Percentiles rank a stretch among this genome's conserved stretches.
Conservation (phyloP, 116 monocot genomes). For the Phalaenopsis hybrid region DNA sequence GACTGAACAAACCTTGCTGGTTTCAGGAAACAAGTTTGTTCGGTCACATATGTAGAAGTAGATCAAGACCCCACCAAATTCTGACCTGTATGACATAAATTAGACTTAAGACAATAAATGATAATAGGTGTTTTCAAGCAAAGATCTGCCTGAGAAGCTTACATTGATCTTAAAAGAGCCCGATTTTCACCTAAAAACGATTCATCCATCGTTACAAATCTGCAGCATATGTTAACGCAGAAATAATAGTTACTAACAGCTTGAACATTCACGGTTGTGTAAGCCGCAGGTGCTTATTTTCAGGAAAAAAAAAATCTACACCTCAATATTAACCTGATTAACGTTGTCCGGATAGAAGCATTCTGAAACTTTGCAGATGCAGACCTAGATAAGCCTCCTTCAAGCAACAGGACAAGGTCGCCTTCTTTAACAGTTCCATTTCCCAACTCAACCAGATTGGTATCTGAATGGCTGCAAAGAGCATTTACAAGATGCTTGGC, state of each 20-base stretch:
- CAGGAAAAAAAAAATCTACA: background rate
- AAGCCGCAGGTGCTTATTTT: background rate
- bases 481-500: background rate
- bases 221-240: slow-evolving; percentile 13
- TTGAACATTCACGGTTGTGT: background rate
- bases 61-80: slow-evolving; percentile 64
- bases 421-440: slow-evolving; percentile 62
- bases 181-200: slow-evolving; percentile 82
- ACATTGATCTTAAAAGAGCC: slow-evolving; percentile 66
- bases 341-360: slow-evolving; percentile 45
- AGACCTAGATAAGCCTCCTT: slow-evolving; percentile 71
- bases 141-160: slow-evolving; percentile 16
- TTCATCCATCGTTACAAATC: slow-evolving; percentile 93
- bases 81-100: slow-evolving; percentile 55
- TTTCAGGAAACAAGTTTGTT: slow-evolving; percentile 69
- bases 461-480: slow-evolving; percentile 76
- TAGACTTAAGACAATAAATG: background rate
- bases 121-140: background rate
- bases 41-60: slow-evolving; percentile 93
- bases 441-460: slow-evolving; percentile 62
- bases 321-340: slow-evolving; percentile 49
- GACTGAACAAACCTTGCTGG: slow-evolving; percentile 52
- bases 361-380: slow-evolving; percentile 52
- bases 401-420: slow-evolving; percentile 54
- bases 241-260: background rate